Percentiles rank a stretch among this genome's conserved stretches.
These are phyloP conservation scores for Fusarium newnesense DNA, from an alignment of 2,329 filamentous ascomycete species.

Conservation along the genomic window DNA sequence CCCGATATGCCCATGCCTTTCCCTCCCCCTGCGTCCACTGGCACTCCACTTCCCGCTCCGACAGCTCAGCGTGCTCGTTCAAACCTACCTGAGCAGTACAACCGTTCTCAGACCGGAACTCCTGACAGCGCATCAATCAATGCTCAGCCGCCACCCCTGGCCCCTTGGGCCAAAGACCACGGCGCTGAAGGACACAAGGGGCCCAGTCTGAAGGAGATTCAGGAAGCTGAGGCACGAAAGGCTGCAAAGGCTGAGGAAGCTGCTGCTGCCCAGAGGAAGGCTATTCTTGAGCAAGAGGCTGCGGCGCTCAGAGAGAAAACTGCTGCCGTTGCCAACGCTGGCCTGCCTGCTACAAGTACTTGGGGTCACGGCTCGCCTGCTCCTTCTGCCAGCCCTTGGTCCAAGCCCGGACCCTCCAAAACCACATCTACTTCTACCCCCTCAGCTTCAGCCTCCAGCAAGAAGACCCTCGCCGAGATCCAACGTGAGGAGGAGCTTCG, in stretches of 20 bases:
- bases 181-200: conserved; percentile 78
- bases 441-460: conserved; percentile 55
- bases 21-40: conserved; percentile 70
- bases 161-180: conserved; percentile 93
- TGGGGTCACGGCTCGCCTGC: conserved; percentile 86
- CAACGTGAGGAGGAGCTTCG: conserved; percentile 88
- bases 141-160: conserved; percentile 74
- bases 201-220: conserved; percentile 94
- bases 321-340: conserved; percentile 59
- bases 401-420: conserved; percentile 68
- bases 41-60: conserved; percentile 86
- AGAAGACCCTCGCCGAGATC: conserved; percentile 95
- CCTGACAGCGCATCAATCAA: conserved; percentile 63
- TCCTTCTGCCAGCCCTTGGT: conserved; percentile 73
- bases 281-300: conserved; percentile 82
- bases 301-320: conserved; percentile 68
- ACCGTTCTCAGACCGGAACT: conserved; percentile 80
- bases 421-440: conserved; percentile 40
- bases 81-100: conserved; percentile 81
- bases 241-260: conserved; percentile 88
- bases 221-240: conserved; percentile 93
- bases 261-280: conserved; percentile 80
- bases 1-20: conserved; percentile 80
- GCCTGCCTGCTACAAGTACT: conserved; percentile 86
- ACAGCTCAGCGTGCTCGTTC: conserved; percentile 86